These are phyloP conservation scores for Pseudogymnoascus verrucosus DNA, from an alignment of 2,329 filamentous ascomycete genomes.

Conservation along the genomic window DNA sequence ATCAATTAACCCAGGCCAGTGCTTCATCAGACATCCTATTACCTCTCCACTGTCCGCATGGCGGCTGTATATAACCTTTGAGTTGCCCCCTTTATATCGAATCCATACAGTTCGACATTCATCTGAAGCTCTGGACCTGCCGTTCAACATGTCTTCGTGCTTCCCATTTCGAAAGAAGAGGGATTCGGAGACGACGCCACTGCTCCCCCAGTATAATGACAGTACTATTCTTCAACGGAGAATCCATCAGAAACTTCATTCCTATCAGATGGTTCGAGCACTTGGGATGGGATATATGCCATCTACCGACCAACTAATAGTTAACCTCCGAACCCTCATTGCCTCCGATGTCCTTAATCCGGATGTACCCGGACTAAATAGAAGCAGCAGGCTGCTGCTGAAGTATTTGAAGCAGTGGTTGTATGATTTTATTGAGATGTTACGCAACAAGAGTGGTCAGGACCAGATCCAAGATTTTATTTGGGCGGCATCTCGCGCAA, in stretches of 20 bases:
- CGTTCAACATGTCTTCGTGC: conserved; percentile 26
- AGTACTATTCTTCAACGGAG: conserved; percentile 70
- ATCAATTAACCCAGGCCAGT: background rate
- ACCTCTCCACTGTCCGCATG: background rate
- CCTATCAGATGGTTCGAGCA: conserved; percentile 84
- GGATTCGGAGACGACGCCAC: conserved; percentile 44
- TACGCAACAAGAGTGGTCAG: conserved; percentile 71
- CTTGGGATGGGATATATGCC: conserved; percentile 83
- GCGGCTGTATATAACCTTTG: background rate
- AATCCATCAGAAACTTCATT: conserved; percentile 83
- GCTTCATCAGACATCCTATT: background rate
- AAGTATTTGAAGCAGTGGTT: conserved; percentile 68
- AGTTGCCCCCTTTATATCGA: background rate
- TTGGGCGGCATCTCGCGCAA: conserved; percentile 74
- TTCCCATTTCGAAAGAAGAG: conserved; percentile 26
- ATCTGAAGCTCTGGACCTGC: background rate
- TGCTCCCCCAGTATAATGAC: conserved; percentile 76
- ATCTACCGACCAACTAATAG: conserved; percentile 74
- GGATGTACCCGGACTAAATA: conserved; percentile 64
- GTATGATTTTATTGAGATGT: conserved; percentile 69
- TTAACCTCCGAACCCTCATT: conserved; percentile 71
- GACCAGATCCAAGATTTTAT: conserved; percentile 90
- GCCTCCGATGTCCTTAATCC: conserved; percentile 72
- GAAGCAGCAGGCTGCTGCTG: conserved; percentile 65
- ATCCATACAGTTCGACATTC: background rate